Base-by-base conservation (phyloP, 192 early-diverging fungal genomes). In the Coemansia sp. region DNA sequence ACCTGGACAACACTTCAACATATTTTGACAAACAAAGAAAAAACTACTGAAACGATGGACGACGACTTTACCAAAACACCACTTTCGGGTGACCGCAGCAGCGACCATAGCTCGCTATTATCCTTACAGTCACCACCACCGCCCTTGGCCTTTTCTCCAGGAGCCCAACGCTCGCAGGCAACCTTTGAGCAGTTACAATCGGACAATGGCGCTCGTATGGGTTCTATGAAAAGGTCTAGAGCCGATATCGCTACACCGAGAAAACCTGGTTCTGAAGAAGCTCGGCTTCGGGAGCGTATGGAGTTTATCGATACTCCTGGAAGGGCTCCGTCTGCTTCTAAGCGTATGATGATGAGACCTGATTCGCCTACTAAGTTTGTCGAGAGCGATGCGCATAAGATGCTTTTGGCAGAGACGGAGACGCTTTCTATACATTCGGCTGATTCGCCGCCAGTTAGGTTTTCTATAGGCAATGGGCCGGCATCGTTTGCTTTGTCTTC, bases 171-270 rank as follows among this genome's bases (percentile, higher is more conserved):
- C 12, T 59, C 57, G 2, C 57, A 34, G 12, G 57, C 3, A 0
- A 59, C 57, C 1, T 59, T 59, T 37, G 57, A 59, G 18, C 58
- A 56, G 54, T 22, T 28, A 22, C 54, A 56, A 28, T 34, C 20
- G 22, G 22, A 28, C 22, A 5, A 28, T 56, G 54, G 22, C 20
- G 28, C 58, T n/a, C 17, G 33, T 17, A 37, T 35, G n/a, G 28
- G 34, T n/a, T 74, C 70, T 11, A 67, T 66, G 36, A 83, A 83
- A 53, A 75, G 75, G 43, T 63, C 81, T 2, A 70, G 75, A 17
- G 75, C 75, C 8, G 78, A 84, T 17, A 76, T 84, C 11, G 78
- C 74, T 14, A 84, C 77, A 12, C 82, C 82, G 5, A 52, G 36
- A 18, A 78, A 63, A 39, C 77, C 77, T 0, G 73, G 82, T 18